Conservation (phyloP, 441 rosid species). For the Gossypium schwendimanii region DNA sequence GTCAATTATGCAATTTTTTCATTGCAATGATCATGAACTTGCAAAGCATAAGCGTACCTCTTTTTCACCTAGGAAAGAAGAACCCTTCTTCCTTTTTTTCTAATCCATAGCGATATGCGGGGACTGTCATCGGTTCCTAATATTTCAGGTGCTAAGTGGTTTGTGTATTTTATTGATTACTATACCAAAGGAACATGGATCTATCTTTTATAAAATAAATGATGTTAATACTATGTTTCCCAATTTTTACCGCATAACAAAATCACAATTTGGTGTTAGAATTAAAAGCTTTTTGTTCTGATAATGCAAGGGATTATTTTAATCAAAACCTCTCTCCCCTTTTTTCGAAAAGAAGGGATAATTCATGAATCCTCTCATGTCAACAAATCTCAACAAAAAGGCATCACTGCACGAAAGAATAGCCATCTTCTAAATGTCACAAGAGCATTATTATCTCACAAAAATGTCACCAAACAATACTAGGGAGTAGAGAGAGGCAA, state of each 20-base stretch:
- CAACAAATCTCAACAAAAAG: neutral
- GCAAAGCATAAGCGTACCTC: neutral
- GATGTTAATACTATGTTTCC: neutral
- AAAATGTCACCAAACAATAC: neutral
- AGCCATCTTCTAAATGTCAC: neutral
- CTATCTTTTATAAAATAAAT: neutral
- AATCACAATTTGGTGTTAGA: neutral
- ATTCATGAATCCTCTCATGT: neutral
- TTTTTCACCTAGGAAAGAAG: neutral
- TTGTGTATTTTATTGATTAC: neutral
- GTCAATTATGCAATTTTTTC: too few relatives aligned
- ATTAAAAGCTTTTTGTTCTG: neutral
- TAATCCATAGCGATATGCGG: neutral
- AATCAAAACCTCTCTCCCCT: neutral
- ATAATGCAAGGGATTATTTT: neutral
- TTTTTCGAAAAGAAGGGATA: neutral
- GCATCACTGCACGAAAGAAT: neutral
- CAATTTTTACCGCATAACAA: neutral
- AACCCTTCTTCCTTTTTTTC: neutral
- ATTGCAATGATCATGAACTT: neutral
- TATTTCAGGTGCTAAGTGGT: neutral
- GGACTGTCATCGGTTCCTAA: neutral
- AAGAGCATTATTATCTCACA: neutral
- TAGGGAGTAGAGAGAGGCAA: neutral
- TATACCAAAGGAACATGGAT: neutral